Evolutionary conservation across 345 rosid genomes (phyloP).

Genomic region (Lepidium didymum): DNA sequence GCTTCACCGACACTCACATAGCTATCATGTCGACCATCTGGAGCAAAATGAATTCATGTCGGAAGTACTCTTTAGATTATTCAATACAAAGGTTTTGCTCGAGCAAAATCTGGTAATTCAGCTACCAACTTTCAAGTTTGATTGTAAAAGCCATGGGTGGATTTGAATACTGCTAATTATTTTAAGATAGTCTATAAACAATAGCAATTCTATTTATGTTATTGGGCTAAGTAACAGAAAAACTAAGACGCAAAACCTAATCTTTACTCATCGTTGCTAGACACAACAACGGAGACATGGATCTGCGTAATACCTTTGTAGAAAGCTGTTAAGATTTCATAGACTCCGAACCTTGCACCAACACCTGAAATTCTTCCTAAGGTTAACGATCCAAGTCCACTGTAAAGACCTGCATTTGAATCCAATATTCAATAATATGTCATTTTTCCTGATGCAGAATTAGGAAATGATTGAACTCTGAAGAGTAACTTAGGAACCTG

Average conservation of each 20-base stretch:
- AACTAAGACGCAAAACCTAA: conserved; percentile 5
- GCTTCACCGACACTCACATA: conserved; percentile 66
- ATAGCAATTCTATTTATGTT: not conserved
- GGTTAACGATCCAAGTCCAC: conserved; percentile 63
- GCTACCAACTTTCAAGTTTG: not conserved
- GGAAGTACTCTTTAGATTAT: not conserved
- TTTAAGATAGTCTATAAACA: not conserved
- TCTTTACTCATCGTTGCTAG: not conserved
- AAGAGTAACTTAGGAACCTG: conserved; percentile 14
- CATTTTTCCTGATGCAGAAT: not conserved
- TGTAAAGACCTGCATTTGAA: conserved; percentile 58
- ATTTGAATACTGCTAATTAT: not conserved
- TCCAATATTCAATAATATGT: not conserved
- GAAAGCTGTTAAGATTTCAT: conserved; percentile 75
- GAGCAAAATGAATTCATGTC: not conserved
- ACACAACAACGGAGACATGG: not conserved
- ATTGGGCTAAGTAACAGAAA: not conserved
- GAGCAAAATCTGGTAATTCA: not conserved
- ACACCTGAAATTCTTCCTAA: conserved; percentile 59
- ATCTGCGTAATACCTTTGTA: conserved; percentile 48
- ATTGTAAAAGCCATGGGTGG: not conserved
- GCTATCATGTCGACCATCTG: conserved; percentile 85
- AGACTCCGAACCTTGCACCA: conserved; percentile 78
- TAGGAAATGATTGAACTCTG: not conserved
- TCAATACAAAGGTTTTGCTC: not conserved